Percentiles rank a stretch among this genome's conserved stretches.
phyloP scores from a whole-genome alignment of 129 eudicot species.

The Pseudognaphalium luteoalbum region DNA sequence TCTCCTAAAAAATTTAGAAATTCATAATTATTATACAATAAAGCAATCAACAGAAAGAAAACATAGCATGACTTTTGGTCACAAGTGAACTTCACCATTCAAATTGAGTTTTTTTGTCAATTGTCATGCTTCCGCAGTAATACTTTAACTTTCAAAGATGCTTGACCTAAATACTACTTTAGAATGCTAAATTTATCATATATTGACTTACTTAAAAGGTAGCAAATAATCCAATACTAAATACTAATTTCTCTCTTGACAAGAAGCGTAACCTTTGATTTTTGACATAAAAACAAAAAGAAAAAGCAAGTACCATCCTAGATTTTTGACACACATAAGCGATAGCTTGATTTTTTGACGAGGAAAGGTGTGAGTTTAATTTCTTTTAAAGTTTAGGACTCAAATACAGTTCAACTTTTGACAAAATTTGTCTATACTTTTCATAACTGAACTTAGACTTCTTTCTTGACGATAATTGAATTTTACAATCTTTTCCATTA shows the following conservation, averaged over 20 bases:
- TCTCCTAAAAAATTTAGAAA: not conserved
- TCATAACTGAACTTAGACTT: not conserved
- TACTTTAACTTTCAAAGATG: conserved; percentile 8
- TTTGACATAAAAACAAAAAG: too few species aligned
- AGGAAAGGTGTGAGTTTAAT: not conserved
- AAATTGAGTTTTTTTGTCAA: not conserved
- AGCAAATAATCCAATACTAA: too few species aligned
- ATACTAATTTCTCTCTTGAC: not conserved
- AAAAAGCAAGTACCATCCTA: too few species aligned
- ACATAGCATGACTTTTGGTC: not conserved
- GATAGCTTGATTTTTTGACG: too few species aligned
- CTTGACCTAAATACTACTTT: not conserved
- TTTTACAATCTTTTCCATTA: not conserved
- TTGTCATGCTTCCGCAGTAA: conserved; percentile 11
- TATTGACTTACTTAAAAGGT: not conserved
- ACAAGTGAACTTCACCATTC: conserved; percentile 3
- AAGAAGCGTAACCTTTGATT: not conserved
- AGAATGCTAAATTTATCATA: not conserved
- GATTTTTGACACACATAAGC: too few species aligned
- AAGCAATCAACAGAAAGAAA: conserved; percentile 8
- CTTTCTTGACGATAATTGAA: not conserved
- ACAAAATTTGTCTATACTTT: not conserved
- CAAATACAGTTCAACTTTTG: not conserved
- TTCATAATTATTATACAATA: not conserved
- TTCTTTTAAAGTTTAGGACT: not conserved